Base-by-base conservation (phyloP, 176 grass and related monocot genomes). In the Zea luxurians region DNA sequence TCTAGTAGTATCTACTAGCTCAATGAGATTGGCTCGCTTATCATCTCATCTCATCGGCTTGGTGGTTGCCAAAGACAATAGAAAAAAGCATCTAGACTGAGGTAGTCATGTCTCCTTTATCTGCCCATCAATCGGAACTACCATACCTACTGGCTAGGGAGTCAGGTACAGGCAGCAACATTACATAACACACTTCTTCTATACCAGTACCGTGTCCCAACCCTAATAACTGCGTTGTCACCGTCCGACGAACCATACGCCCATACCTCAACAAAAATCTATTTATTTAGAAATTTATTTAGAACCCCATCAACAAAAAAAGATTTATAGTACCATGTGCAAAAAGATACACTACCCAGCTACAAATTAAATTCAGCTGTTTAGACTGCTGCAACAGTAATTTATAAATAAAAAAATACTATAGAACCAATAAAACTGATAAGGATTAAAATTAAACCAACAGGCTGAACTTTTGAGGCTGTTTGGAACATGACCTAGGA, bases 401-500 rank as follows among this genome's bases (percentile, higher is more conserved):
- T n/a, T n/a, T n/a, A n/a, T n/a, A n/a, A n/a, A n/a, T n/a, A n/a
- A n/a, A n/a, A n/a, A n/a, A n/a, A n/a, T n/a, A n/a, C n/a, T n/a
- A n/a, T n/a, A n/a, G n/a, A n/a, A n/a, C n/a, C n/a, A n/a, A n/a
- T n/a, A n/a, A n/a, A n/a, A n/a, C n/a, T n/a, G n/a, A n/a, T n/a
- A n/a, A n/a, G n/a, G n/a, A n/a, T n/a, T n/a, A n/a, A n/a, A n/a
- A n/a, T n/a, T n/a, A n/a, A n/a, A n/a, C n/a, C n/a, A n/a, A n/a
- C n/a, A n/a, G n/a, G n/a, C n/a, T n/a, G n/a, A n/a, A n/a, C n/a
- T 89, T 89, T 85, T 37, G 54, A 61, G 82, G 65, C 34, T 36
- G 34, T 43, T 50, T 60, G 41, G 82, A 89, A 70, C 82, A 73
- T 61, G 82, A 67, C 49, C 66, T 73, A 78, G 67, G 36, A 78